Percentiles rank a stretch among this genome's conserved stretches.
Conservation (phyloP, 768 basidiomycete genomes). For the Termitomyces sp. region DNA sequence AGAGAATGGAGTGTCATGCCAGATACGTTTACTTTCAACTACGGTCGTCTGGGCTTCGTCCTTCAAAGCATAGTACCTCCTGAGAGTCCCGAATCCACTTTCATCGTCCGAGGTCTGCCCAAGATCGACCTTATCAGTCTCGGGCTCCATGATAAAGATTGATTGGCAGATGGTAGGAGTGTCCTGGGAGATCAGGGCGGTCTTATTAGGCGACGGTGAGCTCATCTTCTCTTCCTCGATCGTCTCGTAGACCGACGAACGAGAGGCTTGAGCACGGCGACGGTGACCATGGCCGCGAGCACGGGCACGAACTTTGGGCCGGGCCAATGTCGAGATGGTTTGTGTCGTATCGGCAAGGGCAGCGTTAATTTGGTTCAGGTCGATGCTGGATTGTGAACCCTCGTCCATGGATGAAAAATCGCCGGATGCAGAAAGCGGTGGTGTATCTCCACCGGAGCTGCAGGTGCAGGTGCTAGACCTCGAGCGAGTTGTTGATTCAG, state of each 20-base stretch:
- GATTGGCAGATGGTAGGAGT: slow-evolving; percentile 37
- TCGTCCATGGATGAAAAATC: slow-evolving; percentile 61
- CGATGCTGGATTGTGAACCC: slow-evolving; percentile 77
- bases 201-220: slow-evolving; percentile 23
- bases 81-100: slow-evolving; percentile 56
- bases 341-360: slow-evolving; percentile 55
- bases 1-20: slow-evolving; percentile 74
- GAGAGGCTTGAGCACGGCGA: slow-evolving; percentile 64
- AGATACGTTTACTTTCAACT: slow-evolving; percentile 58
- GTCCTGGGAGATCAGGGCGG: slow-evolving; percentile 22
- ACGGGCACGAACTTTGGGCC: slow-evolving; percentile 44
- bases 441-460: slow-evolving; percentile 67
- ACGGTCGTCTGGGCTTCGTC: slow-evolving; percentile 69
- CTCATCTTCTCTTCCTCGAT: slow-evolving; percentile 67
- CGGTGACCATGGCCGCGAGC: slow-evolving; percentile 68
- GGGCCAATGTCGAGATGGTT: slow-evolving; percentile 40
- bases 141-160: slow-evolving; percentile 57
- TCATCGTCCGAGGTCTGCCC: slow-evolving; percentile 63
- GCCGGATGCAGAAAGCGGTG: slow-evolving; percentile 67
- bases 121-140: slow-evolving; percentile 41
- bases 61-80: slow-evolving; percentile 65
- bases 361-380: slow-evolving; percentile 57
- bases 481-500: slow-evolving; percentile 45
- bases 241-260: slow-evolving; percentile 73
- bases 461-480: slow-evolving; percentile 69